Conservation (phyloP, 305 asterid genomes). For the Plantago rigida region DNA sequence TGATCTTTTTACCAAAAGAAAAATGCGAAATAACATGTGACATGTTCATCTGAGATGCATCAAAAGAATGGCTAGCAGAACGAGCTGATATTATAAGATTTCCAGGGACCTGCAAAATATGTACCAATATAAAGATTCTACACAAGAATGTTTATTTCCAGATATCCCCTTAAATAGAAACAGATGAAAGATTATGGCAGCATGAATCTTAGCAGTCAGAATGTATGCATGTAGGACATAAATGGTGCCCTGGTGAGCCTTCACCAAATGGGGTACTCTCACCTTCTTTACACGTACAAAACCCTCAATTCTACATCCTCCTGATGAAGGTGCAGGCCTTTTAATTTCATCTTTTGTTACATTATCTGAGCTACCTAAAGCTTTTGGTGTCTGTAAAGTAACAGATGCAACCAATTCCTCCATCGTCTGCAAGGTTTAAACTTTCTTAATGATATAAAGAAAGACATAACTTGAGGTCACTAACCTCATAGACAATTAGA, state of each 20-base stretch:
- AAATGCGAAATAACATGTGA: conserved; percentile 75
- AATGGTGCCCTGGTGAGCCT: background rate
- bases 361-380: conserved; percentile 38
- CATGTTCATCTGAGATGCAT: conserved; percentile 94
- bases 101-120: conserved; percentile 73
- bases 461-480: conserved; percentile 9
- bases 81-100: conserved; percentile 84
- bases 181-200: background rate
- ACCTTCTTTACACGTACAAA: conserved; percentile 96
- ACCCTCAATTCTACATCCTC: conserved; percentile 94
- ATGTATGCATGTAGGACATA: background rate
- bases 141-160: conserved; percentile 1
- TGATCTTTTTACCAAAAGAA: conserved; percentile 69
- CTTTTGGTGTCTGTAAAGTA: conserved; percentile 44
- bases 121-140: conserved; percentile 22
- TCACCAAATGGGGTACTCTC: conserved; percentile 19
- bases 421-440: conserved; percentile 62
- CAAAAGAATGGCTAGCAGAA: conserved; percentile 88
- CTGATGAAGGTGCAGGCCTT: conserved; percentile 80
- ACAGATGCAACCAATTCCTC: conserved; percentile 72
- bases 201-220: background rate
- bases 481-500: background rate
- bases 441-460: conserved; percentile 19
- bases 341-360: conserved; percentile 39
- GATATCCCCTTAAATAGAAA: background rate